These are phyloP conservation scores for Phaseolus lunatus DNA, from an alignment of 306 rosid species.

Conservation along the genomic window DNA sequence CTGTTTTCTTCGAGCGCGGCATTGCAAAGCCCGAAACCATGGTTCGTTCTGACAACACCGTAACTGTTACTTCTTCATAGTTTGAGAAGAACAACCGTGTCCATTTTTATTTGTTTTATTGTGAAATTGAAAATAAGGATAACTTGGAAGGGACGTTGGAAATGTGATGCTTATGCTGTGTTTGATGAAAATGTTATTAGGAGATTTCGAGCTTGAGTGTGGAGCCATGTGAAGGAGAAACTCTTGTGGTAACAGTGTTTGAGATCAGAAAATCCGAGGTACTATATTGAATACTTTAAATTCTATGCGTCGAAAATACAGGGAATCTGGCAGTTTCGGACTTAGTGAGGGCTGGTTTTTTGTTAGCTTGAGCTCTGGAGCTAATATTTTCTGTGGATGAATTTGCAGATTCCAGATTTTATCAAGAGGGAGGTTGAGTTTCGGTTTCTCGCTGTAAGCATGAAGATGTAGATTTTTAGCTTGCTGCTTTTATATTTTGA, in stretches of 20 bases:
- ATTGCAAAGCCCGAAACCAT: constrained; percentile 90
- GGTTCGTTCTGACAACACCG: constrained; percentile 51
- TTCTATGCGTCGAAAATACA: neutral
- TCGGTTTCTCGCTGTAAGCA: constrained; percentile 86
- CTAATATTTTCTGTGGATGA: constrained; percentile 36
- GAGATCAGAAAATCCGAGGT: constrained; percentile 89
- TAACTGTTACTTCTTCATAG: constrained; percentile 30
- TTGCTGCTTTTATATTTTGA: neutral
- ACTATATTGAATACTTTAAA: constrained; percentile 18
- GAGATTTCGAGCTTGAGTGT: constrained; percentile 94
- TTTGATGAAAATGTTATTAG: constrained; percentile 51
- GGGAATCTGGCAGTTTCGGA: constrained; percentile 1
- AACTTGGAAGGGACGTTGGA: neutral
- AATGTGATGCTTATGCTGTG: constrained; percentile 4
- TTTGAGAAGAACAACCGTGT: neutral
- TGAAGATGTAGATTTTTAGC: constrained; percentile 18
- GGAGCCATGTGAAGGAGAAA: constrained; percentile 81
- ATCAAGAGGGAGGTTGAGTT: constrained; percentile 88
- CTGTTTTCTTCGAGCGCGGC: constrained; percentile 91
- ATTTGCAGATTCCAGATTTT: constrained; percentile 82
- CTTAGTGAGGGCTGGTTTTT: constrained; percentile 15
- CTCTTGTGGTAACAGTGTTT: constrained; percentile 75
- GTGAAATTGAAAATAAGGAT: neutral
- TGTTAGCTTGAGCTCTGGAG: constrained; percentile 13
- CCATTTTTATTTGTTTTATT: neutral